phyloP scores from a whole-genome alignment of 192 early-diverging fungal species.

The Entomortierella chlamydospora region DNA sequence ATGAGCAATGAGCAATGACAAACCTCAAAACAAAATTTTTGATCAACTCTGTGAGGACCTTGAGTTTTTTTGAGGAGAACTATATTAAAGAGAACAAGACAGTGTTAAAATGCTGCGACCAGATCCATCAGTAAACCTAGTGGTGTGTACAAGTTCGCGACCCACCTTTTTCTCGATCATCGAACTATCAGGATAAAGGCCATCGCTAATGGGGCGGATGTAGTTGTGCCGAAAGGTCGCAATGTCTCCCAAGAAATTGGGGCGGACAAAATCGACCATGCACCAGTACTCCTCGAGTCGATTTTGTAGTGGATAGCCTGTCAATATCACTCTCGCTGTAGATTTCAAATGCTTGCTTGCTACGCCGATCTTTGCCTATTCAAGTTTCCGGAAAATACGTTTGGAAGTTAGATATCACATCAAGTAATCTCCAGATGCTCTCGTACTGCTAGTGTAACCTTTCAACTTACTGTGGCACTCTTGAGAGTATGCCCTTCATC shows the following conservation, averaged over 20 bases:
- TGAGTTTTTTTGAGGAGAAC: slow-evolving; percentile 56
- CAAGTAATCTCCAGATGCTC: neutral
- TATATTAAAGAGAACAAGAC: neutral
- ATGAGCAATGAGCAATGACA: slow-evolving; percentile 13
- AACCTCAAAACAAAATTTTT: slow-evolving; percentile 67
- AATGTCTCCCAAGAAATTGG: slow-evolving; percentile 68
- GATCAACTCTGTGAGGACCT: slow-evolving; percentile 74
- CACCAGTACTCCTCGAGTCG: slow-evolving; percentile 82
- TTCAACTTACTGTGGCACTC: slow-evolving; percentile 50
- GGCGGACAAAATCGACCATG: slow-evolving; percentile 82
- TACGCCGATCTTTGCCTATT: slow-evolving; percentile 36
- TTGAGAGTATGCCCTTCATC: slow-evolving; percentile 91
- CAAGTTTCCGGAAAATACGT: neutral
- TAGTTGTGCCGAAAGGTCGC: slow-evolving; percentile 66
- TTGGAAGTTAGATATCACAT: no score
- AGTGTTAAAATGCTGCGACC: no score
- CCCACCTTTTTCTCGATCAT: slow-evolving; percentile 34
- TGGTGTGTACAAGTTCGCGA: neutral
- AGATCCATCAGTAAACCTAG: neutral
- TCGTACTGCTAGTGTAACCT: neutral
- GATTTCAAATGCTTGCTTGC: slow-evolving; percentile 62
- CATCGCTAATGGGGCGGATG: slow-evolving; percentile 69
- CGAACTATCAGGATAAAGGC: slow-evolving; percentile 66
- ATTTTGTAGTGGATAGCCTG: slow-evolving; percentile 90
- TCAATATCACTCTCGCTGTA: slow-evolving; percentile 74